Evolutionary conservation across 2,329 filamentous ascomycete species (phyloP).

Genomic region (Pseudopithomyces chartarum): DNA sequence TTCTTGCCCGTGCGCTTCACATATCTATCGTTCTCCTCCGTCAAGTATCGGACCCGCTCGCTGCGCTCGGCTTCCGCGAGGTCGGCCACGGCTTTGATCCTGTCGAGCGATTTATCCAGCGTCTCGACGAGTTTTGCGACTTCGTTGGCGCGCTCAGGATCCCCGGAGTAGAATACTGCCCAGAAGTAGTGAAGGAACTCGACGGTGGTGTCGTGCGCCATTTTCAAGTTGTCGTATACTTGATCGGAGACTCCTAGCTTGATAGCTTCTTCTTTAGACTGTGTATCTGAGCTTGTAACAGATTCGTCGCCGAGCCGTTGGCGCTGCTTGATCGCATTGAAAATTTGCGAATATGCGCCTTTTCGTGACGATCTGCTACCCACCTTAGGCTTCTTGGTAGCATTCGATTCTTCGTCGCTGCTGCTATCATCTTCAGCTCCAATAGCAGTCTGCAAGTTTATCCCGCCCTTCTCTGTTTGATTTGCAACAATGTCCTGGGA

Average conservation of each 20-base stretch:
- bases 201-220: constrained; percentile 89
- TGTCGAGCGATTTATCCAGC: constrained; percentile 73
- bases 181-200: constrained; percentile 99
- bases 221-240: constrained; percentile 66
- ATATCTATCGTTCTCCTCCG: constrained; percentile 71
- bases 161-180: constrained; percentile 87
- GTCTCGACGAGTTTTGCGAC: constrained; percentile 82
- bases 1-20: constrained; percentile 76
- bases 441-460: constrained; percentile 66
- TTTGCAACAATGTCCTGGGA: constrained; percentile 55
- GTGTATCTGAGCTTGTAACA: constrained; percentile 24
- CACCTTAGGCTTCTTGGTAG: constrained; percentile 62
- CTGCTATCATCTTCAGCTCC: constrained; percentile 70
- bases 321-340: constrained; percentile 67
- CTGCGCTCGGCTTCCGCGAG: constrained; percentile 78
- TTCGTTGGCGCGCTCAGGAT: constrained; percentile 78
- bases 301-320: constrained; percentile 60
- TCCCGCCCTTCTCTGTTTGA: constrained; percentile 39
- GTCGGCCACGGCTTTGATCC: constrained; percentile 79
- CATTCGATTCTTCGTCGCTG: constrained; percentile 63
- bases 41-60: constrained; percentile 68
- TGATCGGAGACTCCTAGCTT: constrained; percentile 44
- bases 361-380: constrained; percentile 71
- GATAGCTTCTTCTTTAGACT: constrained; percentile 35
- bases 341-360: constrained; percentile 68